Percentiles rank a stretch among this genome's conserved stretches.
Evolutionary conservation across 768 basidiomycete species (phyloP).

Genomic region (Boletus sensibilis): DNA sequence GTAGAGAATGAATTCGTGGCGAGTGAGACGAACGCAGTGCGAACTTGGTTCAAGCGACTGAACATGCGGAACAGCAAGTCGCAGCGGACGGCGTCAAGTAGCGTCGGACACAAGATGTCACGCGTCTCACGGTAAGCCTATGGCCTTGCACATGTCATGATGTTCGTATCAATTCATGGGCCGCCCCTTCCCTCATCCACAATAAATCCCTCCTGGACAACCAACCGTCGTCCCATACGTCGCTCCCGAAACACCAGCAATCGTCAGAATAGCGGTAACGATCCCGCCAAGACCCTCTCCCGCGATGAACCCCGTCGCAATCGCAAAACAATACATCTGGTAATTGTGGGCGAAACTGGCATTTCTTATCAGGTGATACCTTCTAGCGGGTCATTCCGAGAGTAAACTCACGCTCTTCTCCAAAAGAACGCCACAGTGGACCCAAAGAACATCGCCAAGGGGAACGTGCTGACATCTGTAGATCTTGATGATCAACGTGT

Average conservation of each 20-base stretch:
- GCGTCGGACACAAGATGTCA: not conserved
- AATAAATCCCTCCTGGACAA: slow-evolving; percentile 30
- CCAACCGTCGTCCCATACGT: slow-evolving; percentile 30
- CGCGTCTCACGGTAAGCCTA: not conserved
- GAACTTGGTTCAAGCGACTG: slow-evolving; percentile 22
- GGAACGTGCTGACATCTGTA: not conserved
- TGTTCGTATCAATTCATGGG: not conserved
- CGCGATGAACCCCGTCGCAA: slow-evolving; percentile 41
- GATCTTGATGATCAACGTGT: not conserved
- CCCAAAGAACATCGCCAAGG: not conserved
- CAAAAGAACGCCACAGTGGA: not conserved
- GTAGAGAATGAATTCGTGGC: slow-evolving; percentile 15
- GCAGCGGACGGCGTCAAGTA: not conserved
- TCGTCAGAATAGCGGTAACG: slow-evolving; percentile 32
- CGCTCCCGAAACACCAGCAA: slow-evolving; percentile 28
- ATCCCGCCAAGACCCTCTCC: slow-evolving; percentile 41
- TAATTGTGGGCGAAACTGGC: slow-evolving; percentile 1
- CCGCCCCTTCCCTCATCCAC: slow-evolving; percentile 13
- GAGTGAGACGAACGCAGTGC: slow-evolving; percentile 24
- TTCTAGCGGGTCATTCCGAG: not conserved
- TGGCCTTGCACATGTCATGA: not conserved
- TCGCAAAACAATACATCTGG: slow-evolving; percentile 33
- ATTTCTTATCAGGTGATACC: not conserved
- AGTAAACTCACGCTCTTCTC: not conserved
- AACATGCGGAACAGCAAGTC: slow-evolving; percentile 19